phyloP scores from a whole-genome alignment of 2,329 filamentous ascomycete species.

The Pseudogymnoascus sp. region DNA sequence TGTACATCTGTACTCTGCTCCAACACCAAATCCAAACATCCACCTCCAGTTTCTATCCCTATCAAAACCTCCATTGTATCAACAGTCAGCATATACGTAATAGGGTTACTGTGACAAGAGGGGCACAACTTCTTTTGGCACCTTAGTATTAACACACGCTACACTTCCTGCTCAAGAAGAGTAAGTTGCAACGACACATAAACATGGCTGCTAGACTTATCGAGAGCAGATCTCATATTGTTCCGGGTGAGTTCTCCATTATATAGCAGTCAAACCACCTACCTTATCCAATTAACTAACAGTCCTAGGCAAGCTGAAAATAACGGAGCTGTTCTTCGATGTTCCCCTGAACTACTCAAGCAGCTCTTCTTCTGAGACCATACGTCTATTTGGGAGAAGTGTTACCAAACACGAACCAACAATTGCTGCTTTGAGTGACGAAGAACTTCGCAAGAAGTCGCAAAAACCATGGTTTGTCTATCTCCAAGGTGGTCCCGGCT shows the following conservation, averaged over 20 bases:
- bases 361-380: constrained; percentile 45
- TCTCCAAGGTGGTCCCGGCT: constrained; percentile 80
- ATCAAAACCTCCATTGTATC: neutral
- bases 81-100: neutral
- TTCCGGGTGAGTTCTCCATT: constrained; percentile 26
- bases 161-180: neutral
- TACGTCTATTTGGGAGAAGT: constrained; percentile 72
- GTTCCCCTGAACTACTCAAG: constrained; percentile 73
- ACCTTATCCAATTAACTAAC: neutral
- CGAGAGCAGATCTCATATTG: constrained; percentile 35
- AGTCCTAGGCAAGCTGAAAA: constrained; percentile 56
- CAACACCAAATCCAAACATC: neutral
- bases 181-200: neutral
- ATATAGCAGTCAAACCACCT: constrained; percentile 17
- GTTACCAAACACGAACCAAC: constrained; percentile 57
- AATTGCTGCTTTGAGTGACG: constrained; percentile 30
- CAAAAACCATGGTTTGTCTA: constrained; percentile 58
- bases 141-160: neutral
- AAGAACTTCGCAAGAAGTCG: constrained; percentile 36
- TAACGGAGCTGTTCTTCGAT: constrained; percentile 79
- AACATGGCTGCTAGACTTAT: constrained; percentile 21
- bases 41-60: neutral
- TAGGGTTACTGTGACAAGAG: neutral
- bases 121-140: neutral
- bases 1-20: neutral